Evolutionary conservation across 768 basidiomycete species (phyloP).

Genomic region (Albatrellus ellisii): DNA sequence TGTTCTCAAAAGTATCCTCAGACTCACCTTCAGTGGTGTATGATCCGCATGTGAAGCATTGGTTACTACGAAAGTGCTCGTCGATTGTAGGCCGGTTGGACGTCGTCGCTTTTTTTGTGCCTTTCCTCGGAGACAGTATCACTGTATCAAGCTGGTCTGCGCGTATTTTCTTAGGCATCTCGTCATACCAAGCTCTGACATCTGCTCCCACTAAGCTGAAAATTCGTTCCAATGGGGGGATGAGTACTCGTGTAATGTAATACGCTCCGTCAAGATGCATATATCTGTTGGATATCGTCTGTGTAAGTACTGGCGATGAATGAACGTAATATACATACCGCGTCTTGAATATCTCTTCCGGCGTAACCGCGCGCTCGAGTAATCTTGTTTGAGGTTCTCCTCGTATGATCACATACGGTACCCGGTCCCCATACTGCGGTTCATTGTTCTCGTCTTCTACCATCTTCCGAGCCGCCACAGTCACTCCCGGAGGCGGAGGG

Average conservation of each 20-base stretch:
- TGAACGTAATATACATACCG: constrained; percentile 27
- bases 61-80: constrained; percentile 58
- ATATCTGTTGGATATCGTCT: constrained; percentile 27
- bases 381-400: constrained; percentile 51
- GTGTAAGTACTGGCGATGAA: neutral
- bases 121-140: constrained; percentile 23
- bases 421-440: constrained; percentile 84
- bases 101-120: constrained; percentile 15
- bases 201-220: constrained; percentile 89
- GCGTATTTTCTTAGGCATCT: constrained; percentile 60
- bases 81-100: constrained; percentile 44
- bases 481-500: constrained; percentile 84
- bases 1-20: neutral
- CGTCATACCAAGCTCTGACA: constrained; percentile 74
- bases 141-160: constrained; percentile 25
- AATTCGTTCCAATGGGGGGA: constrained; percentile 82
- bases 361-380: constrained; percentile 65
- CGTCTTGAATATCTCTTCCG: constrained; percentile 53
- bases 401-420: constrained; percentile 78
- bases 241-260: constrained; percentile 78
- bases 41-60: constrained; percentile 58
- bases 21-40: constrained; percentile 38
- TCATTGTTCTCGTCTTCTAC: constrained; percentile 69
- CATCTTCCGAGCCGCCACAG: constrained; percentile 69
- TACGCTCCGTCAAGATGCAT: constrained; percentile 75